Base-by-base conservation (phyloP, 257 asterid genomes). In the Eustoma russellianum region DNA sequence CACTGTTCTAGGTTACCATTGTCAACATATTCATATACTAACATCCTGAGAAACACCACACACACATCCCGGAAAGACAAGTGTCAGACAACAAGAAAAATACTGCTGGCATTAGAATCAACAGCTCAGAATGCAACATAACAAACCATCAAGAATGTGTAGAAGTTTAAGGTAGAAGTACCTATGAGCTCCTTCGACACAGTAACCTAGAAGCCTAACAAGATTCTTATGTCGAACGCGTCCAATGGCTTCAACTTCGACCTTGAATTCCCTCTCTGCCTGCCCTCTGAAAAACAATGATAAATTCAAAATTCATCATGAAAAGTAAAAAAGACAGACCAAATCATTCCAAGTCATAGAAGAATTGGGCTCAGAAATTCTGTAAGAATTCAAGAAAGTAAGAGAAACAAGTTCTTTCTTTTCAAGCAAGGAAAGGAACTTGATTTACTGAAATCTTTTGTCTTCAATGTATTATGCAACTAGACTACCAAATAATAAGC, bases 121-220 rank as follows among this genome's bases (percentile, higher is more conserved):
- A 24, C 3, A 49, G 28, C 17, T 13, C 15, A 4, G 16, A 33
- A 40, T 49, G 41, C 34, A 60, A 35, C 10, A 17, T 17, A 13
- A 35, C 41, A 12, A 2, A 2, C 48, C 59, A 7, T 38, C 5
- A 5, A 38, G 12, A 38, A 38, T 11, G 43, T 38, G 11, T 7
- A 38, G 7, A 38, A 38, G 7, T 38, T 7, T 38, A 7, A 30
- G 17, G 60, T 3, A 24, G 62, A 28, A 55, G 58, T 79, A 84
- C 94, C 97, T 88, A 60, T 88, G 95, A 66, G 86, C 88, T 70
- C 95, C 97, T 76, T 88, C 97, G 5, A 82, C 97, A 57, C 97
- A 85, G 44, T 88, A 88, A 56, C 97, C 97, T 18, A 88, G 86
- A 76, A 88, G 61, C 71, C 97, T 77, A 69, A 82, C 97, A 76